These are phyloP conservation scores for Acarospora socialis DNA, from an alignment of 2,329 filamentous ascomycete species.

Conservation along the genomic window DNA sequence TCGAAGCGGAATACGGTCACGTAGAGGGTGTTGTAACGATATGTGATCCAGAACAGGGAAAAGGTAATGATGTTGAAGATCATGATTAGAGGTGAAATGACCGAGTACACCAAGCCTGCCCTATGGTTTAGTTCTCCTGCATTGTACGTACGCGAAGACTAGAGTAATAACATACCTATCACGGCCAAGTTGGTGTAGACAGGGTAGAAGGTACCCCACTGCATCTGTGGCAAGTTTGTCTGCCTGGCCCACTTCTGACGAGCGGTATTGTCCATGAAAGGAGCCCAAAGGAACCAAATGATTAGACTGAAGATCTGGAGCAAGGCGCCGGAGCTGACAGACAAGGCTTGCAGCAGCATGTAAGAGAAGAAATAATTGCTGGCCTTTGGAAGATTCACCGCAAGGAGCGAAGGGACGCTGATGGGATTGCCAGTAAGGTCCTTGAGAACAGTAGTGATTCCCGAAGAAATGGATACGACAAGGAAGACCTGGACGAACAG, in stretches of 20 bases:
- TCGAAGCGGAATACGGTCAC: constrained; percentile 81
- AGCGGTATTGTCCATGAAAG: constrained; percentile 68
- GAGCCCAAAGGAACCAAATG: constrained; percentile 68
- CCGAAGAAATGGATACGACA: constrained; percentile 73
- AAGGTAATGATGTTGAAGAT: constrained; percentile 92
- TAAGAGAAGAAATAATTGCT: constrained; percentile 98
- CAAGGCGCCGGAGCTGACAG: constrained; percentile 76
- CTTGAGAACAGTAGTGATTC: constrained; percentile 51
- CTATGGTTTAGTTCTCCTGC: constrained; percentile 1
- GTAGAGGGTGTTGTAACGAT: constrained; percentile 94
- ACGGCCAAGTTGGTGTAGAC: constrained; percentile 94
- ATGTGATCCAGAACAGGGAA: constrained; percentile 78
- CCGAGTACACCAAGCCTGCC: constrained; percentile 60
- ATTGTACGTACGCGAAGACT: no score
- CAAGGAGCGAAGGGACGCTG: constrained; percentile 57
- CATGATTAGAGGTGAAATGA: constrained; percentile 80
- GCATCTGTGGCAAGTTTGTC: constrained; percentile 59
- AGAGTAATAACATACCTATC: constrained; percentile 45
- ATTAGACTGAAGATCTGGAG: constrained; percentile 69
- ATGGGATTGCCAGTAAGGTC: constrained; percentile 50
- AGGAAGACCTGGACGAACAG: constrained; percentile 91
- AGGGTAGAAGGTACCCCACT: constrained; percentile 90
- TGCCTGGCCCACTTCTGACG: constrained; percentile 75
- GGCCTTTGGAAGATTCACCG: constrained; percentile 65
- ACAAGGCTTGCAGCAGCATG: constrained; percentile 87